phyloP scores from a whole-genome alignment of 805 yeast genomes.

The Saccharomycopsis javanensis region DNA sequence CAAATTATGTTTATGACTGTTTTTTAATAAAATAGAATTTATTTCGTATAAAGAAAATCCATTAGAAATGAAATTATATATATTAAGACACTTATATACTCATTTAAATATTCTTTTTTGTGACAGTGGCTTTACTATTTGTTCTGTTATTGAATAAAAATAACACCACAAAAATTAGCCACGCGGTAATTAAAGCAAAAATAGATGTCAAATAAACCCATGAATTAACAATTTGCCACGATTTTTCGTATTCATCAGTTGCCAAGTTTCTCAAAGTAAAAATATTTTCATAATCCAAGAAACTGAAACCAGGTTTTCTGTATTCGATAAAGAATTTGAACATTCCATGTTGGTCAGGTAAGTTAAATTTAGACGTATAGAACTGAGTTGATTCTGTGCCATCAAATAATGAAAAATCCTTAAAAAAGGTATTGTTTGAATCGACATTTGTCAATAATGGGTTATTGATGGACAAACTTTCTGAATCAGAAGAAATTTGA shows the following conservation, averaged over 20 bases:
- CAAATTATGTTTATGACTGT: neutral
- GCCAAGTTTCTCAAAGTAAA: constrained; percentile 90
- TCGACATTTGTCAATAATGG: neutral
- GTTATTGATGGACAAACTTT: constrained; percentile 11
- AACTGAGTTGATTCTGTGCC: constrained; percentile 4
- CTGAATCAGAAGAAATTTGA: constrained; percentile 27
- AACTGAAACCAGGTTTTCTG: constrained; percentile 66
- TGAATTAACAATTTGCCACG: constrained; percentile 87
- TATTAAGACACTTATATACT: neutral
- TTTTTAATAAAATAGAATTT: neutral
- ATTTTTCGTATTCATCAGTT: constrained; percentile 87
- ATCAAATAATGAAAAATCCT: neutral
- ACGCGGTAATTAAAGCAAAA: constrained; percentile 55
- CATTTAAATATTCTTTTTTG: constrained; percentile 7
- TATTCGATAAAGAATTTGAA: constrained; percentile 78
- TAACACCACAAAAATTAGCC: constrained; percentile 67
- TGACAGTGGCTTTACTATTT: constrained; percentile 7
- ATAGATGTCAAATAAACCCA: constrained; percentile 83
- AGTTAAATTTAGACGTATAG: constrained; percentile 37
- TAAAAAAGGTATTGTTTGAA: constrained; percentile 13
- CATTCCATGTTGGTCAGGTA: constrained; percentile 97
- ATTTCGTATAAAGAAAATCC: neutral
- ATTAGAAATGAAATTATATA: neutral
- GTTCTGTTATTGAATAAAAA: constrained; percentile 27
- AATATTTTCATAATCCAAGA: constrained; percentile 51